phyloP scores from a whole-genome alignment of 768 basidiomycete species.

The Calocybe cyanea region DNA sequence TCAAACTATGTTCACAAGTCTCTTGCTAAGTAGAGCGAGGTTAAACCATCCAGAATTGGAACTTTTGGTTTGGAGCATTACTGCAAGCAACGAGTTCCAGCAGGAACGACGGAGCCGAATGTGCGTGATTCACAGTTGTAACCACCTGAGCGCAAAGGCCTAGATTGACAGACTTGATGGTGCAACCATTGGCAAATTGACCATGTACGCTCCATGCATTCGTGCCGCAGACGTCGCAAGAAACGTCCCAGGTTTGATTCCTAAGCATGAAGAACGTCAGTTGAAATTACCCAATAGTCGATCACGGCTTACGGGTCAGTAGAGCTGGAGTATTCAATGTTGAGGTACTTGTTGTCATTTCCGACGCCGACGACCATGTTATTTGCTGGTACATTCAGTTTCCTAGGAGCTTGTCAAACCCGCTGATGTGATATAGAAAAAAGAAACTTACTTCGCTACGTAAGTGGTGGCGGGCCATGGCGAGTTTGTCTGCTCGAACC shows the following conservation, averaged over 20 bases:
- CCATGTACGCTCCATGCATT: slow-evolving; percentile 9
- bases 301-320: slow-evolving; percentile 5
- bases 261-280: background rate
- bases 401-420: slow-evolving; percentile 1
- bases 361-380: slow-evolving; percentile 9
- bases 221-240: slow-evolving; percentile 9
- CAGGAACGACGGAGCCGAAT: slow-evolving; percentile 9
- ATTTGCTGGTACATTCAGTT: slow-evolving; percentile 6
- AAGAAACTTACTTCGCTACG: slow-evolving; percentile 6
- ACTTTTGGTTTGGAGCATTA: slow-evolving; percentile 6
- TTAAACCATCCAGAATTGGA: slow-evolving; percentile 12
- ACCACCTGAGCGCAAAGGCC: slow-evolving; percentile 10
- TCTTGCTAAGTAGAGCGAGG: too few species aligned
- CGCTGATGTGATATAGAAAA: background rate
- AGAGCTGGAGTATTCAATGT: slow-evolving; percentile 1
- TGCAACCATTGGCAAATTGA: slow-evolving; percentile 8
- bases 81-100: slow-evolving; percentile 4
- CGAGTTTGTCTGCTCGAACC: slow-evolving; percentile 6
- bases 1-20: too few species aligned
- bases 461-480: background rate
- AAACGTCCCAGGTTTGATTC: slow-evolving; percentile 11
- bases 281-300: background rate
- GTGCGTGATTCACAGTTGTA: slow-evolving; percentile 3
- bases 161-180: slow-evolving; percentile 5
- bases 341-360: slow-evolving; percentile 2